Evolutionary conservation across 495 filamentous ascomycete species (phyloP), one percentile per base, ranked within the genome.

Genomic region (Penicillium lividum): DNA sequence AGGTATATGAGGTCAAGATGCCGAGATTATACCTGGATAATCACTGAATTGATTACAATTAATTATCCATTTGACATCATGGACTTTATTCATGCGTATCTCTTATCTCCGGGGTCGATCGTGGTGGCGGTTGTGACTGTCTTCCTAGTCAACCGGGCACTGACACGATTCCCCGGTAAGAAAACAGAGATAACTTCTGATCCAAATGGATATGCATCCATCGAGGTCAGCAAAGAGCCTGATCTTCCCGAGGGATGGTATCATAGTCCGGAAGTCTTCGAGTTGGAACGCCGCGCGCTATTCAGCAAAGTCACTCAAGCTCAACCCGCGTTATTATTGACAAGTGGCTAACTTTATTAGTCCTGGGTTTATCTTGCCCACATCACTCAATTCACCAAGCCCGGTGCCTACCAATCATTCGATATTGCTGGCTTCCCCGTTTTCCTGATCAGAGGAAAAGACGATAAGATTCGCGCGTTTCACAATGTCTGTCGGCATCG

Each of bases 401-500:
- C 76, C 3, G 82, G 82, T 9, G 76, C 81, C 51, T 85, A 77
- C 53, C 70, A 82, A 42, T 72, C 73, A 16, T 77, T 76, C 59
- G 69, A 77, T n/a, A 31, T 83, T 2, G 79, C 80, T 18, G 76
- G 75, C 6, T 82, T 76, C 53, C 68, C 77, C 0, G 73, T 85
- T 46, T 72, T 85, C 54, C 59, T 84, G 15, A 73, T 77, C 25
- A 62, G 70, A 11, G 79, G 78, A 13, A 81, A 81, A 56, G 71
- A 82, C 28, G 66, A 69, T 15, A 67, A 65, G 7, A 77, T 85
- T 59, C 77, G 79, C n/a, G 82, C 75, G 7, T 85, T 86, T 60
- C 80, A 85, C 65, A 85, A 85, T 58, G 79, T 84, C 1, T 86
- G 83, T 60, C 72, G 83, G 4, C 83, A 86, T 61, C 74, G 82